A percentile compares a stretch with the other conserved stretches of the same genome.
Evolutionary conservation across 306 rosid genomes (phyloP).

Genomic region (Glycyrrhiza uralensis): DNA sequence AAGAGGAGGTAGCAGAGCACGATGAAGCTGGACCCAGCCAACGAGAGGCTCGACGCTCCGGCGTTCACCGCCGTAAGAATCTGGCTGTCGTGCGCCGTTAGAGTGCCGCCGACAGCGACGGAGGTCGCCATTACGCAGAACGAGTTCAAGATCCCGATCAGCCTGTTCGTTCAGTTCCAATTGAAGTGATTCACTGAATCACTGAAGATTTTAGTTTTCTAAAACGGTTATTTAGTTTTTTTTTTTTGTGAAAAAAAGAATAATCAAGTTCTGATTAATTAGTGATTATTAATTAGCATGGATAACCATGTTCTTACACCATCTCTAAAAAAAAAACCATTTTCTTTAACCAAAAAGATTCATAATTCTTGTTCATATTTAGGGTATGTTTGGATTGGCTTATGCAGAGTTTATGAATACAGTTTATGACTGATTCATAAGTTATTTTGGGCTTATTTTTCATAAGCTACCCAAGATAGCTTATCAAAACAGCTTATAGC

Average conservation of each 20-base stretch:
- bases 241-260: neutral
- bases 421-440: no score
- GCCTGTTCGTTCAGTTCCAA: neutral
- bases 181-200: neutral
- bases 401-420: no score
- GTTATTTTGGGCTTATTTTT: no score
- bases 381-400: no score
- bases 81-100: slow-evolving; percentile 60
- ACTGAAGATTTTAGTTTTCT: neutral
- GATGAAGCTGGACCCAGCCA: slow-evolving; percentile 83
- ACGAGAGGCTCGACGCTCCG: slow-evolving; percentile 85
- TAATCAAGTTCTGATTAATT: neutral
- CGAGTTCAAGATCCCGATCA: slow-evolving; percentile 14
- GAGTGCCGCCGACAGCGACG: slow-evolving; percentile 39
- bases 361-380: no score
- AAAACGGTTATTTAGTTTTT: neutral
- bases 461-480: no score
- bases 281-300: no score
- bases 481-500: no score
- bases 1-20: slow-evolving; percentile 95
- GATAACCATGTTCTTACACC: no score
- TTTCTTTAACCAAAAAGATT: no score
- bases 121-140: slow-evolving; percentile 45
- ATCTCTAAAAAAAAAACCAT: no score
- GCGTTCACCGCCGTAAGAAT: slow-evolving; percentile 57